A percentile compares a stretch with the other conserved stretches of the same genome.
Conservation (phyloP, 176 grass and related monocot species). For the Eragrostis nindensis region DNA sequence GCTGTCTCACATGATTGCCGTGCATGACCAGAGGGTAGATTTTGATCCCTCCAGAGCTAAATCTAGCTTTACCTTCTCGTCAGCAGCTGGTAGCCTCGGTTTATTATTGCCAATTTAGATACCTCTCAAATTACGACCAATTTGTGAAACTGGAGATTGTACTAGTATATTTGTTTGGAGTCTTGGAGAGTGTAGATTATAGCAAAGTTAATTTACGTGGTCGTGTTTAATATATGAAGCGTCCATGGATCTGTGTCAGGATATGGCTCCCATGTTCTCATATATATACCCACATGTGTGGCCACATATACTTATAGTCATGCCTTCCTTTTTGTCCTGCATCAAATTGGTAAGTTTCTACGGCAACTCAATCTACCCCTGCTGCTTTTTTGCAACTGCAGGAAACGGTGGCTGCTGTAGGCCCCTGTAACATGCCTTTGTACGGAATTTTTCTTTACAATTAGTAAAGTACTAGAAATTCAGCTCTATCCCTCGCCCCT, state of each 20-base stretch:
- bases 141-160: not conserved
- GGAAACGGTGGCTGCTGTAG: not conserved
- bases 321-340: conserved; percentile 6
- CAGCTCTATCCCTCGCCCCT: too few species aligned
- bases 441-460: too few species aligned
- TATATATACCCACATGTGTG: not conserved
- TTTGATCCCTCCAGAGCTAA: conserved; percentile 39
- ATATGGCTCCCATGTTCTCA: conserved; percentile 17
- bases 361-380: not conserved
- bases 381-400: not conserved
- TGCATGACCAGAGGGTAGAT: conserved; percentile 31
- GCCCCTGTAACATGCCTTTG: too few species aligned
- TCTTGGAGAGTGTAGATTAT: not conserved
- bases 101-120: not conserved
- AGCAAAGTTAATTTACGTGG: too few species aligned
- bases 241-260: not conserved
- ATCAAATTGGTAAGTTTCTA: not conserved
- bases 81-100: not conserved
- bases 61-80: not conserved
- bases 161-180: not conserved
- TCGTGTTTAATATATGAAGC: too few species aligned
- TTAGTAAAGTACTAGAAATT: too few species aligned
- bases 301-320: not conserved
- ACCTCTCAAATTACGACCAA: not conserved
- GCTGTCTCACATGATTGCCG: conserved; percentile 38